Percentiles rank a stretch among this genome's conserved stretches.
Evolutionary conservation across 2,329 filamentous ascomycete genomes (phyloP).

Genomic region (Trichoderma sp.): DNA sequence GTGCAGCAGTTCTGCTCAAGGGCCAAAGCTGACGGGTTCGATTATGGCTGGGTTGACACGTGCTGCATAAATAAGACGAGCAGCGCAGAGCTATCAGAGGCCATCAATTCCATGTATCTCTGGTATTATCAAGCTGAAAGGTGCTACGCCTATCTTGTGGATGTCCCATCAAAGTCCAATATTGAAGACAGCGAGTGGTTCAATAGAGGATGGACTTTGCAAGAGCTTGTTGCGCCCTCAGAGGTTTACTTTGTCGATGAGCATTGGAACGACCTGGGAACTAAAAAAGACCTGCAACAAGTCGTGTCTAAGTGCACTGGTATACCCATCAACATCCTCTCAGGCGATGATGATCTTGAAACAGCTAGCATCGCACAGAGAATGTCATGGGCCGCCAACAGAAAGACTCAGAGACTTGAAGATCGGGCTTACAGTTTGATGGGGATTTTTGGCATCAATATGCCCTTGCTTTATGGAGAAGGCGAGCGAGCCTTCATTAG

Average conservation of each 20-base stretch:
- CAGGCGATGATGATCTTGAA: conserved; percentile 3
- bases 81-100: conserved; percentile 1
- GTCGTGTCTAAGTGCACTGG: not conserved
- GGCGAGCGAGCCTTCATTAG: conserved; percentile 27
- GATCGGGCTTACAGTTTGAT: conserved; percentile 32
- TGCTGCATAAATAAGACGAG: conserved; percentile 1
- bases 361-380: conserved; percentile 21
- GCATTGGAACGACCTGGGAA: not conserved
- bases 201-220: conserved; percentile 5
- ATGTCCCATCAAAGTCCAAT: not conserved
- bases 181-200: conserved; percentile 8
- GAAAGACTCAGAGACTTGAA: conserved; percentile 27
- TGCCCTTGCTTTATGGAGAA: conserved; percentile 33
- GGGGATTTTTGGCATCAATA: conserved; percentile 32
- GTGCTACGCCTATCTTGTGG: conserved; percentile 4
- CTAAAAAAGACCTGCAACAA: not conserved
- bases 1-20: not conserved
- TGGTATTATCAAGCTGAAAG: not conserved
- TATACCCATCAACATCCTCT: conserved; percentile 5
- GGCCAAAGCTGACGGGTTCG: not conserved
- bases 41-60: conserved; percentile 8
- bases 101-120: conserved; percentile 12
- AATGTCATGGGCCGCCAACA: conserved; percentile 29
- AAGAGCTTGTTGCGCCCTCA: conserved; percentile 4
- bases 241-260: not conserved